phyloP scores from a whole-genome alignment of 805 yeast species.

The Wickerhamiella azyma region DNA sequence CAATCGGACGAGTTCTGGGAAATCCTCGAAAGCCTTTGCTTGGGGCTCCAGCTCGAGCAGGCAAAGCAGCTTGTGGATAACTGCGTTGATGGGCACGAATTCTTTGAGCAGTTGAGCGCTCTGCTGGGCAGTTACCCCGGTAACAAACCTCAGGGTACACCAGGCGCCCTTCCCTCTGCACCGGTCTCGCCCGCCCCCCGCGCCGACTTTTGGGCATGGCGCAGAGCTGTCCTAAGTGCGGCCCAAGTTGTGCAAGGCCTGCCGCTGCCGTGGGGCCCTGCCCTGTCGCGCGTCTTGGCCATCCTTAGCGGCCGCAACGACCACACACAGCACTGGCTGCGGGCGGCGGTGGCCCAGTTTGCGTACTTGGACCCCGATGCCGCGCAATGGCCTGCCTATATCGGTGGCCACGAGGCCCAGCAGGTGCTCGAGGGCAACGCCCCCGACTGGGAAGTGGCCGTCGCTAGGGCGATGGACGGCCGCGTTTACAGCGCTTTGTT shows the following conservation, averaged over 20 bases:
- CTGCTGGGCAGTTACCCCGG: neutral
- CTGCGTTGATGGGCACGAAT: neutral
- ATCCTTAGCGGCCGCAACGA: slow-evolving; percentile 12
- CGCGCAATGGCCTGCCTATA: slow-evolving; percentile 9
- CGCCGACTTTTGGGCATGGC: slow-evolving; percentile 14
- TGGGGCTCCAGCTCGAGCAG: neutral
- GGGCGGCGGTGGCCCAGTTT: slow-evolving; percentile 11
- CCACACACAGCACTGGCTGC: slow-evolving; percentile 10
- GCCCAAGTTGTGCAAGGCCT: neutral
- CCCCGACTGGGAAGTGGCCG: slow-evolving; percentile 17
- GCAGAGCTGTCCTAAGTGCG: slow-evolving; percentile 10
- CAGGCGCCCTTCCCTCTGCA: too few relatives aligned
- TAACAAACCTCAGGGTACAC: too few relatives aligned
- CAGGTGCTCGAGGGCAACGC: slow-evolving; percentile 9
- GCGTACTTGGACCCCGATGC: slow-evolving; percentile 13
- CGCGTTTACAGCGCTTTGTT: slow-evolving; percentile 12
- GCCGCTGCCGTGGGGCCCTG: neutral
- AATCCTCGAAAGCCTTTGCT: neutral
- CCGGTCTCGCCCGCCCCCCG: neutral
- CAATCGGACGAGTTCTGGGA: neutral
- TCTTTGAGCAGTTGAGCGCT: neutral
- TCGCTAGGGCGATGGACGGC: slow-evolving; percentile 14
- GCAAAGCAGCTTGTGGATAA: neutral
- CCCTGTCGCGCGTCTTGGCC: slow-evolving; percentile 5
- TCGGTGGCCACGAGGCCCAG: neutral